A percentile compares a stretch with the other conserved stretches of the same genome.
Conservation (phyloP, 2,329 filamentous ascomycete species). For the Penicillium sp. region DNA sequence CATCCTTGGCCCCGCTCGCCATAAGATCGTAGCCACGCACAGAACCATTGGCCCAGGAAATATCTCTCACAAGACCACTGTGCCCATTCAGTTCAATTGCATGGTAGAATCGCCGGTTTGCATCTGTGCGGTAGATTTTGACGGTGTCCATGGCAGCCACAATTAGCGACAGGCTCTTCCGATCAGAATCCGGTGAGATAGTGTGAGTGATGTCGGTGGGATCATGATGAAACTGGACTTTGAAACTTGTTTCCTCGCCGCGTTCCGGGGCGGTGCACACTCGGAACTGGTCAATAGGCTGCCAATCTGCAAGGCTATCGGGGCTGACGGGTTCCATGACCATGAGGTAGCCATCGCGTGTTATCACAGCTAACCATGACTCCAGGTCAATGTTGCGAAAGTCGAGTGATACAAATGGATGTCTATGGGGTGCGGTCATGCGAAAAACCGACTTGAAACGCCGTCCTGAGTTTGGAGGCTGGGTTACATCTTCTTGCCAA, state of each 20-base stretch:
- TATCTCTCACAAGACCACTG: constrained; percentile 74
- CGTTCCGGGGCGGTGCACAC: constrained; percentile 68
- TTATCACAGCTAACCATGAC: constrained; percentile 81
- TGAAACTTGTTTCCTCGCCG: constrained; percentile 84
- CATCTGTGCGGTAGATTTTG: constrained; percentile 74
- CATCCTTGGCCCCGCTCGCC: constrained; percentile 90
- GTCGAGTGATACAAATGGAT: constrained; percentile 72
- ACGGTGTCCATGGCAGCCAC: constrained; percentile 83
- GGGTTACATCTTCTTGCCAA: constrained; percentile 86
- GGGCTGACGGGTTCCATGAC: constrained; percentile 84
- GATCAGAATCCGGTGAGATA: constrained; percentile 74
- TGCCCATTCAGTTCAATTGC: constrained; percentile 74
- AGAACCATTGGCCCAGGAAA: constrained; percentile 90
- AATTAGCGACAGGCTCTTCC: constrained; percentile 74
- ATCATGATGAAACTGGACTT: constrained; percentile 84
- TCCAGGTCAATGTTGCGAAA: constrained; percentile 81
- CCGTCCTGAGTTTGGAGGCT: constrained; percentile 68
- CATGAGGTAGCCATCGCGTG: constrained; percentile 74
- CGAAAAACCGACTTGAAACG: constrained; percentile 72
- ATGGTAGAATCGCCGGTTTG: constrained; percentile 76
- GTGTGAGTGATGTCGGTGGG: constrained; percentile 69
- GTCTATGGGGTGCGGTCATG: constrained; percentile 64
- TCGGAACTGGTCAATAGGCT: constrained; percentile 70
- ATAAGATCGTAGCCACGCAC: constrained; percentile 86
- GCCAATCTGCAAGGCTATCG: constrained; percentile 75